These are phyloP conservation scores for Naganishia sp. DNA, from an alignment of 1,284 basidiomycete species.

Conservation along the genomic window DNA sequence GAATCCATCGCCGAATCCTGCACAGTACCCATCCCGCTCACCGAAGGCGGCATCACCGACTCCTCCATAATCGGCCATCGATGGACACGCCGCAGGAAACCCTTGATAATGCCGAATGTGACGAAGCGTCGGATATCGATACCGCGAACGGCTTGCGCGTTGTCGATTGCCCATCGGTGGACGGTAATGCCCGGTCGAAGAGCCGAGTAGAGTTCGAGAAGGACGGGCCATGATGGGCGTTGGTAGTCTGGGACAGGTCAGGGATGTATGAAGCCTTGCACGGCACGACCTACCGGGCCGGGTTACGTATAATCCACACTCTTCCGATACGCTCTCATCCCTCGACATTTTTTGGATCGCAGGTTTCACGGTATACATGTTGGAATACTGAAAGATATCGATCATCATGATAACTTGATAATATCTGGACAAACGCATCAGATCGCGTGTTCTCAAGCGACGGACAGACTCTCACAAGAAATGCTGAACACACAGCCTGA, in stretches of 20 bases:
- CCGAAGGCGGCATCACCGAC: constrained; percentile 22
- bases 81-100: constrained; percentile 88
- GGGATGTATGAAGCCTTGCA: constrained; percentile 3
- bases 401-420: constrained; percentile 95
- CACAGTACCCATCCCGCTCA: background rate
- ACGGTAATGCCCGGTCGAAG: constrained; percentile 83
- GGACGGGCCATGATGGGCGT: constrained; percentile 70
- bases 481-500: constrained; percentile 86
- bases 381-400: constrained; percentile 97
- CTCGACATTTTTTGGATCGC: constrained; percentile 80
- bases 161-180: constrained; percentile 82
- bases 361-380: constrained; percentile 89
- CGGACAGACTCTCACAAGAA: constrained; percentile 63
- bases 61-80: constrained; percentile 73
- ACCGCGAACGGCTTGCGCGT: constrained; percentile 69
- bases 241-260: constrained; percentile 58
- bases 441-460: background rate
- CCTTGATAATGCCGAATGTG: constrained; percentile 99
- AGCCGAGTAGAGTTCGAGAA: constrained; percentile 81
- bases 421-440: constrained; percentile 61
- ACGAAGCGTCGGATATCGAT: constrained; percentile 92
- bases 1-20: constrained; percentile 18
- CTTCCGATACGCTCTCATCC: constrained; percentile 75
- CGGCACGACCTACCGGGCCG: constrained; percentile 60
- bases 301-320: constrained; percentile 87